Conservation (phyloP, 139 green algal species). For the Penium margaritaceum region DNA sequence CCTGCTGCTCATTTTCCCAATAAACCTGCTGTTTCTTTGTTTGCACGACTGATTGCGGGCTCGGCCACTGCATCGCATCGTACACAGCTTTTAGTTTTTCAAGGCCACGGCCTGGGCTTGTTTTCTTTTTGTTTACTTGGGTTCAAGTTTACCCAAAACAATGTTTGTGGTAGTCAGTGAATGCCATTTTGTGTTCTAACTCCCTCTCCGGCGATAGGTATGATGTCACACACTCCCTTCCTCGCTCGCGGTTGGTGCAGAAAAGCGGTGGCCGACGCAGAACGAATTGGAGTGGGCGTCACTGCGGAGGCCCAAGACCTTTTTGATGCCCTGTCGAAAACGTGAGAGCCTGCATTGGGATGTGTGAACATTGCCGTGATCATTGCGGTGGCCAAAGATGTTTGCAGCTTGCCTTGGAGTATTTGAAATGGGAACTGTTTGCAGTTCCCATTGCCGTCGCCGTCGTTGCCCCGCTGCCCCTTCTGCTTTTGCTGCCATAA, state of each 20-base stretch:
- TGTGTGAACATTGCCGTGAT: neutral
- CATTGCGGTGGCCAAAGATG: neutral
- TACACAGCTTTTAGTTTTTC: no score
- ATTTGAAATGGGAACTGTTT: no score
- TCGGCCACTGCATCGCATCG: no score
- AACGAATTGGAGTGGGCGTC: slow-evolving; percentile 67
- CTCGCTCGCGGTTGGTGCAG: slow-evolving; percentile 22
- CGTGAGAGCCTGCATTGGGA: slow-evolving; percentile 30
- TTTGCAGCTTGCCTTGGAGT: neutral
- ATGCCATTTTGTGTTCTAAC: neutral
- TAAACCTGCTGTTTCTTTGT: no score
- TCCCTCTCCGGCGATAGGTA: neutral
- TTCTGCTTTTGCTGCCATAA: neutral
- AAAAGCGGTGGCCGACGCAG: slow-evolving; percentile 61
- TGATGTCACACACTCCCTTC: neutral
- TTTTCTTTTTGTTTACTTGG: no score
- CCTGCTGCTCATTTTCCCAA: no score
- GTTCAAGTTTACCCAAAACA: no score
- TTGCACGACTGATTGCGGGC: no score
- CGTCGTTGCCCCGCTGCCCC: no score
- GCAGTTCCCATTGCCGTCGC: no score
- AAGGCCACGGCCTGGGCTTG: no score
- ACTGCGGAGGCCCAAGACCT: slow-evolving; percentile 65
- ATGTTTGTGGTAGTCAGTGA: no score
- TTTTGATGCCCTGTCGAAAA: slow-evolving; percentile 76